Evolutionary conservation across 345 rosid genomes (phyloP).

Genomic region (Citrus hindsii): DNA sequence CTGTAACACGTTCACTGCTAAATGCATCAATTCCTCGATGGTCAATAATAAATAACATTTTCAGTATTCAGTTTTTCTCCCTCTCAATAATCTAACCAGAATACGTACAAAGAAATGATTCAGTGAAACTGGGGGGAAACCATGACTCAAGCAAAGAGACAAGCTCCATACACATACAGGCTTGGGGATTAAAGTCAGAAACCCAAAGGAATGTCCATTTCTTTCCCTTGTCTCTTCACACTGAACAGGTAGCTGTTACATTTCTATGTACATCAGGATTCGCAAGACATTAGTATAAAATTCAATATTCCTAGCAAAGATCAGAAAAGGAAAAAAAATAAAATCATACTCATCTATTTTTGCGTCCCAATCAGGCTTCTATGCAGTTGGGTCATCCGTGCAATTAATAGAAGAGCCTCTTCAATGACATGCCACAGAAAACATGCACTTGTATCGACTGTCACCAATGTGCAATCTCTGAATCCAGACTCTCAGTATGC

Average conservation of each 20-base stretch:
- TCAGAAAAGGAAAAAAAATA: neutral
- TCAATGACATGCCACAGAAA: neutral
- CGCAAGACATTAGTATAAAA: neutral
- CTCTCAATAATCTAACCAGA: neutral
- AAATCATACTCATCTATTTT: neutral
- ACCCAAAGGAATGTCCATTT: neutral
- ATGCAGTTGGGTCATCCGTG: neutral
- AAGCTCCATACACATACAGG: neutral
- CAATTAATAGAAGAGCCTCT: neutral
- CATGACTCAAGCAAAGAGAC: too few relatives aligned
- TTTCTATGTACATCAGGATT: neutral
- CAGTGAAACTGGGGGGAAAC: neutral
- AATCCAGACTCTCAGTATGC: neutral
- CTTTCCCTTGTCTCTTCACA: neutral
- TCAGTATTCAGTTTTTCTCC: neutral
- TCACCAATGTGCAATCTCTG: neutral
- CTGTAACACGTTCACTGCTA: neutral
- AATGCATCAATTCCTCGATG: too few relatives aligned
- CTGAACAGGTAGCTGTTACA: neutral
- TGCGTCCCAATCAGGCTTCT: neutral
- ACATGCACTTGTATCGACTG: neutral
- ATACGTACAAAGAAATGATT: neutral
- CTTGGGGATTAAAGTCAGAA: neutral
- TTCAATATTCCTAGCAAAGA: neutral
- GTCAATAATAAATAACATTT: too few relatives aligned